Percentiles rank a stretch among this genome's conserved stretches.
phyloP scores from a whole-genome alignment of 805 yeast genomes.

The Saturnispora kantuleensis region DNA sequence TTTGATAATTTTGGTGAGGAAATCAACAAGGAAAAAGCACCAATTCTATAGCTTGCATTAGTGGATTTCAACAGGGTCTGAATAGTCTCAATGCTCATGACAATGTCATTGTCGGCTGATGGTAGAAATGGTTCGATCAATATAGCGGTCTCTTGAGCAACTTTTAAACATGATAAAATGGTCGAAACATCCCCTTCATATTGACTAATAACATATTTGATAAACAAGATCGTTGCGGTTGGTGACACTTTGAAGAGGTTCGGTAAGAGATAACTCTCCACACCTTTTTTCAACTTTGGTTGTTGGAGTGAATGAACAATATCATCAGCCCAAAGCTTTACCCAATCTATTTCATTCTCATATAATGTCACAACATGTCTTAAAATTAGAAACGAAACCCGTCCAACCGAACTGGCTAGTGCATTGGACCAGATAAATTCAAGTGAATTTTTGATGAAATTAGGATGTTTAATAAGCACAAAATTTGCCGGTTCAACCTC shows the following conservation, averaged over 20 bases:
- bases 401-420: conserved; percentile 59
- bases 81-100: conserved; percentile 22
- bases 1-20: conserved; percentile 52
- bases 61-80: conserved; percentile 37
- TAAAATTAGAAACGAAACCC: conserved; percentile 36
- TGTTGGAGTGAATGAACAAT: conserved; percentile 29
- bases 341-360: conserved; percentile 33
- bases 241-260: conserved; percentile 46
- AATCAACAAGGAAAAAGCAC: conserved; percentile 51
- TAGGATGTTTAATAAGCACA: conserved; percentile 36
- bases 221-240: conserved; percentile 25
- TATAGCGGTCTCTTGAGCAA: conserved; percentile 54
- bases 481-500: conserved; percentile 32
- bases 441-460: conserved; percentile 39
- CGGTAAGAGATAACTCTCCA: conserved; percentile 55
- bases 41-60: conserved; percentile 32
- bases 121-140: conserved; percentile 40
- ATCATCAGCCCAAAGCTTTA: conserved; percentile 38
- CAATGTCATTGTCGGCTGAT: conserved; percentile 13
- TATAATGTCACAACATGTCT: conserved; percentile 23
- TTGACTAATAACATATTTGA: conserved; percentile 14
- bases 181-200: conserved; percentile 27
- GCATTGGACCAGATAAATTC: conserved; percentile 45
- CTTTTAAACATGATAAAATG: conserved; percentile 45
- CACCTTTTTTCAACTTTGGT: conserved; percentile 31